Conservation (phyloP, 2,329 filamentous ascomycete species). For the Fusarium compactum region DNA sequence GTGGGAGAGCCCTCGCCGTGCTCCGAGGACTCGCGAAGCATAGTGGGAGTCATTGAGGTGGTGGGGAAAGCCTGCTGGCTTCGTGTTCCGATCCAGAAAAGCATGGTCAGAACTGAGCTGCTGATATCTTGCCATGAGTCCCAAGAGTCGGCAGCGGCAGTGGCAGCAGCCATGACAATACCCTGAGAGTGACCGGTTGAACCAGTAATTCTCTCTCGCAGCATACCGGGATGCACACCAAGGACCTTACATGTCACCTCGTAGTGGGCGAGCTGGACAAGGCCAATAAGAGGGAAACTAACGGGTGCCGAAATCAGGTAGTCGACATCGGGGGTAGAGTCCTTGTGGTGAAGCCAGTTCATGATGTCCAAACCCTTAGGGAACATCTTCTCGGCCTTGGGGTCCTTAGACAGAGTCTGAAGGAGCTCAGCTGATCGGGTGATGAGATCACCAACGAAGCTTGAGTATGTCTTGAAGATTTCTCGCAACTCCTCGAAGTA, state of each 20-base stretch:
- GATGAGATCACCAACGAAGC: conserved; percentile 89
- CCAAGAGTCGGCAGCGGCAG: conserved; percentile 92
- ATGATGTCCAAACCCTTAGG: conserved; percentile 96
- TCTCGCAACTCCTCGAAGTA: conserved; percentile 98
- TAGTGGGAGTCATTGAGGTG: conserved; percentile 90
- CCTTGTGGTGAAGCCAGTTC: conserved; percentile 89
- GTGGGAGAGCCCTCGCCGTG: conserved; percentile 95
- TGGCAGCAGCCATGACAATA: conserved; percentile 91
- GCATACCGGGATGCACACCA: conserved; percentile 87
- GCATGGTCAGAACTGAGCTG: conserved; percentile 84
- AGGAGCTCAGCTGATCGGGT: conserved; percentile 84
- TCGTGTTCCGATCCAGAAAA: conserved; percentile 98
- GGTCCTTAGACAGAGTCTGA: conserved; percentile 84
- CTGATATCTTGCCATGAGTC: conserved; percentile 87
- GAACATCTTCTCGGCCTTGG: conserved; percentile 93
- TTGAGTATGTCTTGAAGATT: conserved; percentile 89
- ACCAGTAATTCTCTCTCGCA: conserved; percentile 86
- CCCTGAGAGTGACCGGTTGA: conserved; percentile 97
- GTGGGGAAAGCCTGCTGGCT: conserved; percentile 97
- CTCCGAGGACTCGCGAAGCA: conserved; percentile 92
- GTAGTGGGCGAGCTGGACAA: conserved; percentile 96
- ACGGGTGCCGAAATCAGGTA: conserved; percentile 95
- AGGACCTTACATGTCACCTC: conserved; percentile 92
- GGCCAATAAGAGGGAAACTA: conserved; percentile 93
- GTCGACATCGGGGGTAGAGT: conserved; percentile 91